These are phyloP conservation scores for Xylaria sp. DNA, from an alignment of 2,329 filamentous ascomycete genomes.

Conservation along the genomic window DNA sequence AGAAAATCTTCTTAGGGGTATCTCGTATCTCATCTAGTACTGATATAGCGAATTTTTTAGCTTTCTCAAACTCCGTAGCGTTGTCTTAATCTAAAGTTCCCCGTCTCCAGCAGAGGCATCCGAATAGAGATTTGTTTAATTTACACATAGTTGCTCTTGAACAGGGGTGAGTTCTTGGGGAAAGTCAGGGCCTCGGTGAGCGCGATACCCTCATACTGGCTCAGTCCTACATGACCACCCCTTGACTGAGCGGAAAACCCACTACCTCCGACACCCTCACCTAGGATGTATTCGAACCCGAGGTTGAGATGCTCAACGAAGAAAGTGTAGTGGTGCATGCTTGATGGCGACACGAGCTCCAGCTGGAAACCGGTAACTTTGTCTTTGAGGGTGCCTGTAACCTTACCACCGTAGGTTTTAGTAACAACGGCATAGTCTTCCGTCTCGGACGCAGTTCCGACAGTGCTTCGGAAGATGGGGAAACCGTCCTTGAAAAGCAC, in stretches of 20 bases:
- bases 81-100: not conserved
- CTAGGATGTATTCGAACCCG: slow-evolving; percentile 37
- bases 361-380: slow-evolving; percentile 36
- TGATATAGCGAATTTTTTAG: not conserved
- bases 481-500: slow-evolving; percentile 32
- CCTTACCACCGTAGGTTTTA: slow-evolving; percentile 36
- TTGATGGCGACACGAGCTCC: slow-evolving; percentile 30
- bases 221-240: slow-evolving; percentile 34
- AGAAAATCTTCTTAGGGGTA: not conserved
- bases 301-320: slow-evolving; percentile 30
- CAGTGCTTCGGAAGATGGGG: slow-evolving; percentile 27
- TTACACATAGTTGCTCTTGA: slow-evolving; percentile 38
- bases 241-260: slow-evolving; percentile 30
- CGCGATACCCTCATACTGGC: slow-evolving; percentile 32
- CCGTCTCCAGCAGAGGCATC: not conserved
- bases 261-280: slow-evolving; percentile 37
- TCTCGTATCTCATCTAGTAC: not conserved
- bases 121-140: slow-evolving; percentile 12
- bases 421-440: slow-evolving; percentile 31
- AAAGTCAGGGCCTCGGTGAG: slow-evolving; percentile 37
- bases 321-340: slow-evolving; percentile 27
- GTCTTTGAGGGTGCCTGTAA: slow-evolving; percentile 38
- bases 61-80: not conserved
- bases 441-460: slow-evolving; percentile 20
- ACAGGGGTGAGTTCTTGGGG: slow-evolving; percentile 38